Percentiles rank a stretch among this genome's conserved stretches.
Evolutionary conservation across 345 rosid genomes (phyloP).

Genomic region (Salix koriyanagi): DNA sequence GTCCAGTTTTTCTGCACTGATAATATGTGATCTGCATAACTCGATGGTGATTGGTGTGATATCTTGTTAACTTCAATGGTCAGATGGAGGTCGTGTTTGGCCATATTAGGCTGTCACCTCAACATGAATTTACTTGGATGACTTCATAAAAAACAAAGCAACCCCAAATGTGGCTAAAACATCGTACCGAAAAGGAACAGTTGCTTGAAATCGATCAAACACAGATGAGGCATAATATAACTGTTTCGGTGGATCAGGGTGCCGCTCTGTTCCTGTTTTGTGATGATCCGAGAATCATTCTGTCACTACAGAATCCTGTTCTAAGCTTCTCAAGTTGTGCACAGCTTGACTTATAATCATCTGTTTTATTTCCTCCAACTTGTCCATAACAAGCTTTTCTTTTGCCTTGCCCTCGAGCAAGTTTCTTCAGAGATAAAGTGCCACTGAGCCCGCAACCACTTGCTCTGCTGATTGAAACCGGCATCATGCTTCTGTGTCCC

Average conservation of each 20-base stretch:
- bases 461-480: background rate
- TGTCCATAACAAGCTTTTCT: background rate
- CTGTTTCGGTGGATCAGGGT: background rate
- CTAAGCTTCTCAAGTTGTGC: background rate
- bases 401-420: background rate
- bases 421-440: background rate
- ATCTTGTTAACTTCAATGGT: conserved; percentile 28
- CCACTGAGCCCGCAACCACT: background rate
- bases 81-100: conserved; percentile 38
- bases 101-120: conserved; percentile 33
- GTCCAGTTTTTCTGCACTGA: conserved; percentile 23
- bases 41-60: conserved; percentile 47
- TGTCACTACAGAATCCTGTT: background rate
- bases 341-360: background rate
- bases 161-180: background rate
- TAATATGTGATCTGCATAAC: conserved; percentile 35
- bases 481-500: background rate
- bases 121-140: background rate
- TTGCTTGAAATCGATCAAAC: background rate
- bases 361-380: background rate
- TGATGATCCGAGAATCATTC: background rate
- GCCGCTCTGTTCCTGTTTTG: background rate
- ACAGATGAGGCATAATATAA: background rate
- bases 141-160: background rate
- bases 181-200: background rate